Conservation (phyloP, 345 rosid species). For the Rhodamnia argentea region DNA sequence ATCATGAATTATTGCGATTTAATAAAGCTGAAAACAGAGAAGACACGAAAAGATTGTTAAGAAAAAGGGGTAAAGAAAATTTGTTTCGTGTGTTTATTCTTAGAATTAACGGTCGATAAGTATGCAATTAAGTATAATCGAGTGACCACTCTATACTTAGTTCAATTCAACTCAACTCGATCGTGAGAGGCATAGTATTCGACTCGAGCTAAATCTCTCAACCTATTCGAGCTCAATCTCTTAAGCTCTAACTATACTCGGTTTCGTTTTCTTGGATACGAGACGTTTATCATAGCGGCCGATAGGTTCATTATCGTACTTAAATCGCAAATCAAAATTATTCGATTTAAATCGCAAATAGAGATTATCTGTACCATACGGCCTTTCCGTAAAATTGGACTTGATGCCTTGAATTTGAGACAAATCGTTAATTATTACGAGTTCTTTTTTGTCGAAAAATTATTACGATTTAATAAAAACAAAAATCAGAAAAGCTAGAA, state of each 20-base stretch:
- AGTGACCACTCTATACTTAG: not conserved
- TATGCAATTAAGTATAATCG: not conserved
- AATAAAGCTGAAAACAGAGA: not conserved
- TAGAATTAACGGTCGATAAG: not conserved
- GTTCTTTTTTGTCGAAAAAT: not conserved
- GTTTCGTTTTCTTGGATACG: too few relatives aligned
- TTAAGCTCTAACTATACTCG: too few relatives aligned
- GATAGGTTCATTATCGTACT: too few relatives aligned
- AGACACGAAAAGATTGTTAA: not conserved
- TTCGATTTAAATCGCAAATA: too few relatives aligned
- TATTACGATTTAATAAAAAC: not conserved
- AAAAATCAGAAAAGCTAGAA: not conserved
- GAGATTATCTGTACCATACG: not conserved
- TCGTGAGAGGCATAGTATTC: not conserved
- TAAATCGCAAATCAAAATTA: too few relatives aligned
- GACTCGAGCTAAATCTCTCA: not conserved
- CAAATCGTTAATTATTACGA: not conserved
- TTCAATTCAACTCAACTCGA: not conserved
- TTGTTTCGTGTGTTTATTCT: not conserved
- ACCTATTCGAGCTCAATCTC: not conserved
- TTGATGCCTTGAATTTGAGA: not conserved
- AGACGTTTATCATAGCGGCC: too few relatives aligned
- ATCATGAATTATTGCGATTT: not conserved
- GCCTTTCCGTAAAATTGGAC: not conserved
- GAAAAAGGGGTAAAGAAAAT: not conserved